Evolutionary conservation across 1,284 basidiomycete species (phyloP).

Genomic region (Fistulinella cinereoalba): DNA sequence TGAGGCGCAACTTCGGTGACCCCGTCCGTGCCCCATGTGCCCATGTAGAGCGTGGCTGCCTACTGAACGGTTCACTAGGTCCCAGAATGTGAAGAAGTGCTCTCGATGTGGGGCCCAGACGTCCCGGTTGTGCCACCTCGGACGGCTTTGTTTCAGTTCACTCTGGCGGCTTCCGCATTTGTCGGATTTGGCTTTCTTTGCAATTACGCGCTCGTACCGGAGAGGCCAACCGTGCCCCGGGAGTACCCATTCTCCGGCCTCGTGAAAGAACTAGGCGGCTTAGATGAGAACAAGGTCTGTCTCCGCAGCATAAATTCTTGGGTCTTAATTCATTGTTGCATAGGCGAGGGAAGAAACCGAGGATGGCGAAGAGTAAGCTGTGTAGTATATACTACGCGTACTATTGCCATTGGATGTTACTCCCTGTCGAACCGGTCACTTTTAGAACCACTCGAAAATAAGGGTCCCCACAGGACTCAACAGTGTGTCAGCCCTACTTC

Average conservation of each 20-base stretch:
- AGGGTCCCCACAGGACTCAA: too few relatives aligned
- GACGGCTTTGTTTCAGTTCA: constrained; percentile 61
- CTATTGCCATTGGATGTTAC: constrained; percentile 3
- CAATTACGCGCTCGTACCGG: constrained; percentile 52
- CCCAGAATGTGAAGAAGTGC: constrained; percentile 80
- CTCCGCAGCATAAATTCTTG: neutral
- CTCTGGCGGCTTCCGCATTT: constrained; percentile 59
- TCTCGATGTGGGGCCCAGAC: constrained; percentile 90
- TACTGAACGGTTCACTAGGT: constrained; percentile 44
- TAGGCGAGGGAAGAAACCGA: constrained; percentile 33
- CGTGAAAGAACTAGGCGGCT: constrained; percentile 67
- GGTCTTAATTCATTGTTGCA: constrained; percentile 1
- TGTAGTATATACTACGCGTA: constrained; percentile 12
- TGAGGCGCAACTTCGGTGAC: constrained; percentile 85
- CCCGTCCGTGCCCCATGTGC: constrained; percentile 48
- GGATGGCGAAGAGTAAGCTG: constrained; percentile 23
- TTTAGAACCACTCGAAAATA: neutral
- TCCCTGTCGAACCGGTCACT: constrained; percentile 1
- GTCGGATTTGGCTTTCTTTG: constrained; percentile 54
- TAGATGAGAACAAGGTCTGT: constrained; percentile 69
- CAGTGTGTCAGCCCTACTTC: too few relatives aligned
- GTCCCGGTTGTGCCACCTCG: constrained; percentile 55
- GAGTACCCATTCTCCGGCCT: constrained; percentile 74
- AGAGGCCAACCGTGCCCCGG: constrained; percentile 60
- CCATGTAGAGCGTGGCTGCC: neutral